Base-by-base conservation (phyloP, 2,329 filamentous ascomycete species). In the Ascochyta viciae-villosae region DNA sequence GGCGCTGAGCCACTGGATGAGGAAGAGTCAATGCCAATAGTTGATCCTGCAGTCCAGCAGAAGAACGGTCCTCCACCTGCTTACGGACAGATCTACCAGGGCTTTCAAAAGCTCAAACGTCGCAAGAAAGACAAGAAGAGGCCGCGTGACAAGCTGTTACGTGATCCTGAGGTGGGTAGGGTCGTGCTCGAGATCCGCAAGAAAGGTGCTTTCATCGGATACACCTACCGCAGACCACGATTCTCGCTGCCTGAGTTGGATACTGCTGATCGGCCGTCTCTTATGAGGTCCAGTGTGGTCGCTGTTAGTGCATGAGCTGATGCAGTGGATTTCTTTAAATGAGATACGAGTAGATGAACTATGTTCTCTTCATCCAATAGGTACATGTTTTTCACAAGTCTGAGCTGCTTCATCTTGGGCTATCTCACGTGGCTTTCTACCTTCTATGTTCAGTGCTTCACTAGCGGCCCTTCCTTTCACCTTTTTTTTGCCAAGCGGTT, bases 141-240 rank as follows among this genome's bases (percentile, higher is more conserved):
- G 58, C 87, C 94, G 0, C 83, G 93, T n/a, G 95, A 99, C 74
- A 89, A 89, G 67, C 77, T 98, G 54, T 78, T 98, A 26, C 83
- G 94, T 39, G 94, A 98, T 74, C 83, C 82, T 24, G 77, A 80
- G 8, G 83, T 89, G 6, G 88, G 86, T 37, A 82, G 81, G 37
- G 80, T 82, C 15, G 92, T 89, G n/a, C 79, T 98, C 74, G 87
- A 91, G 63, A 83, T 95, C 61, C 85, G 95, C 56, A 96, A 94
- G 76, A 85, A 84, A 72, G 89, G 85, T 24, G 92, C 92, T 0
- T 98, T 98, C 75, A 77, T 96, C 58, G 94, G 94, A 0, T 99
- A 99, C 73, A 91, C 90, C 2, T 98, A 95, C 81, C 85, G 87
- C 12, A 80, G 87, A 42, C 81, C 81, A 4, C 57, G 50, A 0